Evolutionary conservation across 768 basidiomycete species (phyloP), one percentile per base, ranked within the genome.

Genomic region (Pseudohyphozyma bogoriensis): DNA sequence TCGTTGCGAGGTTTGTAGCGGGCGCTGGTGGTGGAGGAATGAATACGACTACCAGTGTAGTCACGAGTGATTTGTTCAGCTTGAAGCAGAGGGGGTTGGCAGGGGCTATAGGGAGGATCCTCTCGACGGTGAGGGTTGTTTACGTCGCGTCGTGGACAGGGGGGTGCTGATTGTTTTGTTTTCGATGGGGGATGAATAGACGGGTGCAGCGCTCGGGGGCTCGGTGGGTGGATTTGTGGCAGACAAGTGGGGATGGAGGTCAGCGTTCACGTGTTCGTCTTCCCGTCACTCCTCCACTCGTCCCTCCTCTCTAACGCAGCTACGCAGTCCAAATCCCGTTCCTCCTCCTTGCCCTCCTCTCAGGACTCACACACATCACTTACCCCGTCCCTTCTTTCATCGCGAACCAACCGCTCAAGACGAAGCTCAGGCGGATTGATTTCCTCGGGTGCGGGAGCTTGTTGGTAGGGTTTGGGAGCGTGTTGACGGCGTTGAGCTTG

Each of bases 51-150:
- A 26, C 26, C 1, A 53, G 59, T 39, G 81, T 93, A 56, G 79
- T 88, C 52, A 82, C 88, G 56, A 85, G 86, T 11, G 92, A 96
- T 76, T 24, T 95, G 31, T 85, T 96, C 62, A 87, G 89, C 18
- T 73, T 95, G 68, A 85, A 85, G 71, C 84, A 88, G 62, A 79
- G 92, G 58, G 91, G 89, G 4, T 73, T 92, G 16, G 91, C 89
- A 69, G 91, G 95, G 73, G 89, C 89, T 58, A 80, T 89, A 78
- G 83, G 31, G 12, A 71, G 68, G 32, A 47, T 60, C 68, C 59
- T 89, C 64, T 92, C 82, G 72, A 91, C 90, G 50, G 51, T 51
- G 33, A 26, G 51, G 18, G n/a, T 15, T n/a, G n/a, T 3, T 2
- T 31, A 2, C n/a, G n/a, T 20, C 22, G 22, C 42, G 15, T 44